Evolutionary conservation across 23 red algal species (phyloP), one percentile per base, ranked within the genome.

Genomic region (Pyropia haitanensis): DNA sequence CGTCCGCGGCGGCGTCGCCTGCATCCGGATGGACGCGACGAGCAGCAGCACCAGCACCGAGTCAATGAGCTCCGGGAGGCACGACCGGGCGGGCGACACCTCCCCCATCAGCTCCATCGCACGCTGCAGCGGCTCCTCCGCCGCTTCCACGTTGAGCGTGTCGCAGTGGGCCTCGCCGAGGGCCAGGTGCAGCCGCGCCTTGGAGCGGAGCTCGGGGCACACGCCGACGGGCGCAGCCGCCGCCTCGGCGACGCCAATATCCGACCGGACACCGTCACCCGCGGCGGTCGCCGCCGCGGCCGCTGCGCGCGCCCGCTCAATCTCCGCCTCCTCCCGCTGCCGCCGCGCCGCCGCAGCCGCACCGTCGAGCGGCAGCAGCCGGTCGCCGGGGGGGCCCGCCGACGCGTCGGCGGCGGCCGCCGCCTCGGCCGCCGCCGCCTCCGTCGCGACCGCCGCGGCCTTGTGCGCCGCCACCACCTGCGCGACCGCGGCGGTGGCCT

Each of bases 121-220:
- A 1, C 51, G 25, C 48, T 71, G 49, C 14, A 90, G 66, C 18
- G 70, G 76, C n/a, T 56, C 66, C 63, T 82, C 70, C 15, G 68
- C 86, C 14, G 30, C 22, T 15, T 60, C 31, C 17, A 90, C 59
- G n/a, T 50, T 44, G 2, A 77, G 30, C 71, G 68, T 18, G 29
- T 90, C 86, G 9, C 74, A 63, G 18, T 79, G 70, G 25, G 86
- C 86, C 59, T 90, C 86, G 1, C 54, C 77, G 29, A 81, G 58
- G 17, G 75, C 86, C 46, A 90, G 46, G 10, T 71, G 55, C 15
- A 90, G 23, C 8, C 86, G 76, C 30, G 78, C 77, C 53, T 79
- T 44, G 16, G 17, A 19, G 8, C 49, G 46, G 51, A 60, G 62
- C 5, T 58, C 33, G 18, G 34, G 20, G 12, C 51, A 51, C 9